A percentile compares a stretch with the other conserved stretches of the same genome.
Evolutionary conservation across 495 filamentous ascomycete species (phyloP).

Genomic region (Talaromyces borbonicus): DNA sequence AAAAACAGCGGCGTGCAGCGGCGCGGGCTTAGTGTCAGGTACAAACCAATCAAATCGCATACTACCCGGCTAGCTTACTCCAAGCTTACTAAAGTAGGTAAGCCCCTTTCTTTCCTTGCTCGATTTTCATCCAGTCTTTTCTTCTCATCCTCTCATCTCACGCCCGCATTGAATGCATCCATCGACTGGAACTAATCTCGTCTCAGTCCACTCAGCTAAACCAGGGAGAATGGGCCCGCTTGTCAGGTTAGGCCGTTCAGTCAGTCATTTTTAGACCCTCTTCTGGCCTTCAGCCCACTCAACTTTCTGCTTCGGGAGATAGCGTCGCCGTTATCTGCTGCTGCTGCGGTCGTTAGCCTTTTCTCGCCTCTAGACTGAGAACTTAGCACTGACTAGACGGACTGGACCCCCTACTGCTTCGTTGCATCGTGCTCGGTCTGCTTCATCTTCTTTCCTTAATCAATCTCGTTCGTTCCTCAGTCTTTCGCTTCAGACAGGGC

Average conservation of each 20-base stretch:
- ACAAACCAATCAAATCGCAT: conserved; percentile 3
- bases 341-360: background rate
- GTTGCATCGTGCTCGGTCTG: background rate
- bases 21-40: background rate
- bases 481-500: background rate
- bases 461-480: background rate
- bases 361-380: no score
- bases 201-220: no score
- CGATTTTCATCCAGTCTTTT: no score
- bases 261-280: conserved; percentile 1
- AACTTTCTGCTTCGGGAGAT: background rate
- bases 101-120: background rate
- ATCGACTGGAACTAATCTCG: no score
- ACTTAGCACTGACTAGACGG: no score
- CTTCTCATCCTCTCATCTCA: background rate
- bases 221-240: no score
- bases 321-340: conserved; percentile 2
- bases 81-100: background rate
- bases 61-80: no score
- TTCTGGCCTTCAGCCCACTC: no score
- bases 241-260: no score
- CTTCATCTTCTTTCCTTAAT: no score
- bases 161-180: no score
- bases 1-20: background rate
- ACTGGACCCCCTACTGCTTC: background rate